Base-by-base conservation (phyloP, 176 grass and related monocot species). In the Aegilops longissima region DNA sequence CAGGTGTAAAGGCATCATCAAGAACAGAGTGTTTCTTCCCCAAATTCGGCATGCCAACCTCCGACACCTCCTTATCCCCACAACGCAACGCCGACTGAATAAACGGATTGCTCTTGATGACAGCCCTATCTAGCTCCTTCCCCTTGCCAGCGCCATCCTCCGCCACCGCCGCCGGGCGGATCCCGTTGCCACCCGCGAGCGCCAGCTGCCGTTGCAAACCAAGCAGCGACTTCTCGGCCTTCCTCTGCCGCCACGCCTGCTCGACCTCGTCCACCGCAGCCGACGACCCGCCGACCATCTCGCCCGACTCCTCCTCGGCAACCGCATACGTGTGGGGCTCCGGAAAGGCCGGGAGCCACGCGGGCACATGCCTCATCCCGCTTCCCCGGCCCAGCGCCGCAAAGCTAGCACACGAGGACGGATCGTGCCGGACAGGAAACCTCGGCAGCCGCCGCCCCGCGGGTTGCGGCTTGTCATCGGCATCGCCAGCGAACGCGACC, bases 321-420 rank as follows among this genome's bases (percentile, higher is more conserved):
- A 25, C 72, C 74, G 85, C 61, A 74, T 90, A 86, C 1, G 93
- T 90, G 61, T 87, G 81, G 0, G 85, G 83, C 76, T 98, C 88
- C 21, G 95, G 95, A 76, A 98, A 93, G 51, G 74, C 77, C 0
- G 93, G 95, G 10, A 98, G 92, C 91, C 95, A 98, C 20, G 70
- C 78, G 0, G 93, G 95, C 58, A 98, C 85, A 40, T 98, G 93
- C 62, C 67, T 71, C 87, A 87, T 82, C 34, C 79, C 76, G 13
- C 70, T 44, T 18, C 79, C 91, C 68, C 49, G 78, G 70, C 65
- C 88, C 6, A 61, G n/a, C 20, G 47, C 39, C 12, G 82, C 77
- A n/a, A 79, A 88, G 84, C 85, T 95, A 38, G 33, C 10, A 0
- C 36, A 5, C 7, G 52, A 25, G 4, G 27, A n/a, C 8, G 21